Conservation (phyloP, 2,329 filamentous ascomycete genomes). For the Didymella pomorum region DNA sequence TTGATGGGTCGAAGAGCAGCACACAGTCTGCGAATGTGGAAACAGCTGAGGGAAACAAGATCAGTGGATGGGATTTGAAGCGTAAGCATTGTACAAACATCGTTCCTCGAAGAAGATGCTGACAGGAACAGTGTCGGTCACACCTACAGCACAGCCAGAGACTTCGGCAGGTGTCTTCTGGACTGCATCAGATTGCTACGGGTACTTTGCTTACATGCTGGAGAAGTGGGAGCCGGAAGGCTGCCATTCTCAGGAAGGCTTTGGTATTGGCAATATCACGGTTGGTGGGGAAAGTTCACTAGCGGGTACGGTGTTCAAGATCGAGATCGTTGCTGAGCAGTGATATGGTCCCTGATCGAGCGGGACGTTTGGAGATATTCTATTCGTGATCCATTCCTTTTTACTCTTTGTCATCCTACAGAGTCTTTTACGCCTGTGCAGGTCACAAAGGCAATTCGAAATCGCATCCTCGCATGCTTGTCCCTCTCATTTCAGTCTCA, state of each 20-base stretch:
- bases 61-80: conserved; percentile 30
- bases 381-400: too few species aligned
- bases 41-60: conserved; percentile 23
- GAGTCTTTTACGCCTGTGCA: too few species aligned
- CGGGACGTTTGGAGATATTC: too few species aligned
- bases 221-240: conserved; percentile 29
- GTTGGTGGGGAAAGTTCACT: conserved; percentile 34
- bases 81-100: conserved; percentile 23
- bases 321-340: conserved; percentile 26
- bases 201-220: conserved; percentile 38
- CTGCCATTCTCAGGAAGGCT: conserved; percentile 30
- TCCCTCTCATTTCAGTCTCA: too few species aligned
- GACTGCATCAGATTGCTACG: conserved; percentile 39
- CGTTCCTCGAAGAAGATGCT: not conserved
- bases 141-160: conserved; percentile 28
- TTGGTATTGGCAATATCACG: conserved; percentile 33
- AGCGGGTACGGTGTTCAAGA: conserved; percentile 34
- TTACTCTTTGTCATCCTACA: too few species aligned
- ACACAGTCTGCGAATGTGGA: conserved; percentile 32
- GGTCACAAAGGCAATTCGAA: too few species aligned
- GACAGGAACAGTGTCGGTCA: conserved; percentile 34
- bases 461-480: too few species aligned
- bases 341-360: not conserved
- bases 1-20: conserved; percentile 28
- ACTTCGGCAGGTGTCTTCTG: conserved; percentile 32